Percentiles rank a stretch among this genome's conserved stretches.
These are phyloP conservation scores for Mortierella alpina DNA, from an alignment of 192 early-diverging fungal genomes.

Conservation along the genomic window DNA sequence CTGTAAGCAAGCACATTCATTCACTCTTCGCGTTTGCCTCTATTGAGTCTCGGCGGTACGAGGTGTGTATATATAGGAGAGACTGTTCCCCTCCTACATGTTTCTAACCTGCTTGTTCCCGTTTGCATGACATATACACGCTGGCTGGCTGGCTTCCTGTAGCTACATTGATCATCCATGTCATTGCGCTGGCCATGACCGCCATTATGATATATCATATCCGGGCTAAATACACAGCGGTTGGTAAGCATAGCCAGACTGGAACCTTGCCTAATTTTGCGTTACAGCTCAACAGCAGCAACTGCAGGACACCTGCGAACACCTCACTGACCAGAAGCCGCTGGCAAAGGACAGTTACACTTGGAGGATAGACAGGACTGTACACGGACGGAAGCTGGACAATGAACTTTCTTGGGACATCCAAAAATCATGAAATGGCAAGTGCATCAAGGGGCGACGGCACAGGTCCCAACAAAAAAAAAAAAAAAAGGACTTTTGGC, in stretches of 20 bases:
- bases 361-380: too few relatives aligned
- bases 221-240: constrained; percentile 97
- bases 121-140: neutral
- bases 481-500: too few relatives aligned
- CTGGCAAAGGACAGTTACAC: too few relatives aligned
- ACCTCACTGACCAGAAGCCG: too few relatives aligned
- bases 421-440: too few relatives aligned
- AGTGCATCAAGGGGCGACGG: too few relatives aligned
- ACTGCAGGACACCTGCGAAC: neutral
- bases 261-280: neutral
- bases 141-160: neutral
- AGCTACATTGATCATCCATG: constrained; percentile 93
- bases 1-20: constrained; percentile 42
- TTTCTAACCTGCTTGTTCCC: neutral
- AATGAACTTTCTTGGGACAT: too few relatives aligned
- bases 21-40: neutral
- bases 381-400: too few relatives aligned
- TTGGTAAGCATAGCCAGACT: constrained; percentile 69
- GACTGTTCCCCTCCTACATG: neutral
- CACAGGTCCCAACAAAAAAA: too few relatives aligned
- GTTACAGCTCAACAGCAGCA: neutral
- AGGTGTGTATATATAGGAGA: neutral
- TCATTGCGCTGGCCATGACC: constrained; percentile 95
- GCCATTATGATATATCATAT: constrained; percentile 99
- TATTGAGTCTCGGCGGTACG: neutral